These are phyloP conservation scores for Hypoxylon intermedium DNA, from an alignment of 495 filamentous ascomycete genomes.

Conservation along the genomic window DNA sequence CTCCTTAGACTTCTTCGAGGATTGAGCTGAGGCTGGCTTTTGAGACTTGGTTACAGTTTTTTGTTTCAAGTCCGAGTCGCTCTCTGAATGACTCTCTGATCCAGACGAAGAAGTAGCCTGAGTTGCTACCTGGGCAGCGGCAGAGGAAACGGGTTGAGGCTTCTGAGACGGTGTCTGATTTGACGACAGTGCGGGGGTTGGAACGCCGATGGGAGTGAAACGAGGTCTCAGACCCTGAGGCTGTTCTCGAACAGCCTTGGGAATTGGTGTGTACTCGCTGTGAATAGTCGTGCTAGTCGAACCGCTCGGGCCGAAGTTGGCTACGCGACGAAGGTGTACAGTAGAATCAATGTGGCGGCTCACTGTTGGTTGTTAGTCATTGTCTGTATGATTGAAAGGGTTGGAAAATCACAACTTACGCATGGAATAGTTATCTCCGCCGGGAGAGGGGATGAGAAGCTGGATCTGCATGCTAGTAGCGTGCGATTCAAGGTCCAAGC, in stretches of 20 bases:
- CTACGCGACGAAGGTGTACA: slow-evolving; percentile 53
- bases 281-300: slow-evolving; percentile 33
- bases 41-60: too few relatives aligned
- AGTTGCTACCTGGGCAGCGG: too few relatives aligned
- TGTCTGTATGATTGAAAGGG: background rate
- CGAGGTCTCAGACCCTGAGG: slow-evolving; percentile 54
- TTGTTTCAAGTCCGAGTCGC: too few relatives aligned
- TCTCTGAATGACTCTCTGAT: too few relatives aligned
- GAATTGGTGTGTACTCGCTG: slow-evolving; percentile 29
- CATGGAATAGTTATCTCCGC: slow-evolving; percentile 50
- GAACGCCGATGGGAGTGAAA: slow-evolving; percentile 52
- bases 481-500: slow-evolving; percentile 43
- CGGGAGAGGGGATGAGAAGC: slow-evolving; percentile 51
- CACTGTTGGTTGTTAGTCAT: slow-evolving; percentile 38
- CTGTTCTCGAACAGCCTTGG: slow-evolving; percentile 50
- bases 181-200: slow-evolving; percentile 19
- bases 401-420: slow-evolving; percentile 41
- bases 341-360: slow-evolving; percentile 49
- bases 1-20: slow-evolving; percentile 31
- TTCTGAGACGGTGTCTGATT: background rate
- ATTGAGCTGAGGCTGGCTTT: background rate
- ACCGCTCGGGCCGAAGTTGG: slow-evolving; percentile 46
- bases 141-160: too few relatives aligned
- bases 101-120: too few relatives aligned
- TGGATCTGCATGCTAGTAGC: slow-evolving; percentile 50